Conservation (phyloP, 306 rosid genomes). For the Prunus fruticosa region DNA sequence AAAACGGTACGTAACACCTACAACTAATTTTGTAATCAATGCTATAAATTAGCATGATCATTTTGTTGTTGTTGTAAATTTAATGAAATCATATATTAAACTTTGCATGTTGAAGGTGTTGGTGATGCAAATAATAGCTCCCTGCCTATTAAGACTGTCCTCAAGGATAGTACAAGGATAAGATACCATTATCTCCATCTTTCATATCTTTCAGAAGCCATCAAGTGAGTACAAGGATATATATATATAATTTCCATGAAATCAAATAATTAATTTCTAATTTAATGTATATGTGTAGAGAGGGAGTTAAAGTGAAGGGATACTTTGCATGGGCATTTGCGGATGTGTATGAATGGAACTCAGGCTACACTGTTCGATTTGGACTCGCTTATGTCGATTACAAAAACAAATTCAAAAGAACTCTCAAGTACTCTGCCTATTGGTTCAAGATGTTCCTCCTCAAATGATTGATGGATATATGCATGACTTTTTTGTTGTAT, state of each 20-base stretch:
- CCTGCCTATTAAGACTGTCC: constrained; percentile 27
- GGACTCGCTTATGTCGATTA: constrained; percentile 44
- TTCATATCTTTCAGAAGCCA: constrained; percentile 37
- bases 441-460: constrained; percentile 36
- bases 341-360: constrained; percentile 57
- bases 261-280: not conserved
- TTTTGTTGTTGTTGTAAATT: too few species aligned
- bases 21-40: too few species aligned
- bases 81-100: not conserved
- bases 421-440: constrained; percentile 52
- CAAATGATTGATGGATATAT: too few species aligned
- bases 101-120: not conserved
- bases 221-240: constrained; percentile 39
- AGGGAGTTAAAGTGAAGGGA: constrained; percentile 30
- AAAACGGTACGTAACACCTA: constrained; percentile 40
- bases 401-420: constrained; percentile 33
- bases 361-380: constrained; percentile 53
- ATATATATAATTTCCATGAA: not conserved
- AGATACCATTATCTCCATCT: constrained; percentile 47
- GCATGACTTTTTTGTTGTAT: too few species aligned
- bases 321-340: constrained; percentile 42
- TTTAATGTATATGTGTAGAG: constrained; percentile 23
- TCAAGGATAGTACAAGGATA: constrained; percentile 45
- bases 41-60: too few species aligned
- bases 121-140: constrained; percentile 35